Base-by-base conservation (phyloP, 2,329 filamentous ascomycete genomes). In the Ascomycota sp. region DNA sequence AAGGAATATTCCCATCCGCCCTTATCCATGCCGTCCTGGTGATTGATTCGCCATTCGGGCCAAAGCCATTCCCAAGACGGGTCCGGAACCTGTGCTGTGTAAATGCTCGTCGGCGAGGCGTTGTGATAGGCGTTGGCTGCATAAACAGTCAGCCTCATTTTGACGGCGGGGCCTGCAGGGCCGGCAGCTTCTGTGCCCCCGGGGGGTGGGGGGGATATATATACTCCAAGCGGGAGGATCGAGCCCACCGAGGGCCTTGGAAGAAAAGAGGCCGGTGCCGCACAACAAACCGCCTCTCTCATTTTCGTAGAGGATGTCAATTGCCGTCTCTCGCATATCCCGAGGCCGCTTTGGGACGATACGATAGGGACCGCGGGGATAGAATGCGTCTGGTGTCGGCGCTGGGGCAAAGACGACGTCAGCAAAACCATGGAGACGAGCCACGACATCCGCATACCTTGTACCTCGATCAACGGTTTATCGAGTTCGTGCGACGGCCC, bases 1-100 rank as follows among this genome's bases (percentile, higher is more conserved):
- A 94, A 83, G 11, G 81, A 89, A 52, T 98, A 98, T 47, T 92
- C 77, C 89, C 89, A 98, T 4, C 89, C 89, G 37, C 86, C 79
- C 36, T 86, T 76, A 43, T 95, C 89, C 23, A 52, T 41, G 34
- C 77, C 75, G 3, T 76, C 68, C 58, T 86, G 81, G 65, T 81
- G 57, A 34, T 69, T 64, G 39, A 76, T 44, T 20, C 56, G 60
- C 72, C 71, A 76, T 30, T 70, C 68, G 2, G 68, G 60, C 69
- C 69, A 75, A 2, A 56, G 71, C 89, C 89, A 98, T 46, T 81
- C 73, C 89, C 89, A 98, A 36, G 75, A 81, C 5, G 89, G 89
- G 47, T 98, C 89, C 0, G 89, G 89, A 2, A 93, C 70, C 49
- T 94, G 85, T 0, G 86, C 83, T 35, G 82, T 94, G 35, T 75